phyloP scores from a whole-genome alignment of 192 early-diverging fungal species.

The Gigaspora rosea region DNA sequence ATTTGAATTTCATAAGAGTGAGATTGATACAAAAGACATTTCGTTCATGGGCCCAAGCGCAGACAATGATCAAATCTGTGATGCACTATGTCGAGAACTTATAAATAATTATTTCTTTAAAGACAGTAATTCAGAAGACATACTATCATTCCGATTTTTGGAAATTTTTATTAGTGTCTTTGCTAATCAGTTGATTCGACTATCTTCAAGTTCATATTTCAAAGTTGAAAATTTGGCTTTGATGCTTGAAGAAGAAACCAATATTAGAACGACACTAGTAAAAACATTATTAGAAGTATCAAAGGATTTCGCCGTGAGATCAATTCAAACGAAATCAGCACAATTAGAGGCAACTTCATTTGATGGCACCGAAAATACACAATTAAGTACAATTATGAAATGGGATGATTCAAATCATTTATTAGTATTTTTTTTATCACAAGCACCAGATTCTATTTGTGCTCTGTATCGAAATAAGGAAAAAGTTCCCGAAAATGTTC shows the following conservation, averaged over 20 bases:
- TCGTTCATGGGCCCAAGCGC: background rate
- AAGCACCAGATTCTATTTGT: conserved; percentile 26
- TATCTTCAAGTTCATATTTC: conserved; percentile 31
- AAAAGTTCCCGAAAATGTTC: conserved; percentile 19
- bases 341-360: conserved; percentile 9
- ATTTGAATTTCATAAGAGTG: background rate
- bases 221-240: conserved; percentile 21
- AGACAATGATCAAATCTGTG: background rate
- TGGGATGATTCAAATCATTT: conserved; percentile 35
- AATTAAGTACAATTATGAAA: background rate
- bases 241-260: background rate
- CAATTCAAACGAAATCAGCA: background rate
- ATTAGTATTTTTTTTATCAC: conserved; percentile 30
- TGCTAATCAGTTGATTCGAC: conserved; percentile 33
- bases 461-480: conserved; percentile 15
- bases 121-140: background rate
- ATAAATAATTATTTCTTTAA: conserved; percentile 24
- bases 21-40: conserved; percentile 16
- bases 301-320: conserved; percentile 30
- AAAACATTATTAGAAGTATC: conserved; percentile 24
- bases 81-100: conserved; percentile 2
- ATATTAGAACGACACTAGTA: conserved; percentile 24
- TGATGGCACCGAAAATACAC: background rate
- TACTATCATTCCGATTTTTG: conserved; percentile 29
- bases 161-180: conserved; percentile 35